Percentiles rank a stretch among this genome's conserved stretches.
Conservation (phyloP, 495 filamentous ascomycete species). For the Xylaria palmicola region DNA sequence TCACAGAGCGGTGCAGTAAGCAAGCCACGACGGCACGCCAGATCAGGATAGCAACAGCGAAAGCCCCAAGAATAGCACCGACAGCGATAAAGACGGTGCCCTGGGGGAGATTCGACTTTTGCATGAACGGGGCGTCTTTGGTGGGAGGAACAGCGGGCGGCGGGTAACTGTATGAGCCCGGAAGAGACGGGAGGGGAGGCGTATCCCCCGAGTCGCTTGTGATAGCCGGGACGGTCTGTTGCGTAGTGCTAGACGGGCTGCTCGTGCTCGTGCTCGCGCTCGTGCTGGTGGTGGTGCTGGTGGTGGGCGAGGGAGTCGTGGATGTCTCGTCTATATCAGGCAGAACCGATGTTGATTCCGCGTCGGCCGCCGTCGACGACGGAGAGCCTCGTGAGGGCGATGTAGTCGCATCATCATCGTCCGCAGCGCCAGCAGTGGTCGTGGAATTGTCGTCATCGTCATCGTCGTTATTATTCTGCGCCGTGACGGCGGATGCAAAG, state of each 20-base stretch:
- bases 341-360: constrained; percentile 4
- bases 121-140: constrained; percentile 88
- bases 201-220: constrained; percentile 25
- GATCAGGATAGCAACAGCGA: constrained; percentile 73
- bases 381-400: constrained; percentile 17
- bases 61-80: constrained; percentile 79
- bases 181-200: constrained; percentile 48
- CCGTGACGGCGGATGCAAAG: constrained; percentile 23
- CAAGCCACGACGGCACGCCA: constrained; percentile 91
- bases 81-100: constrained; percentile 96
- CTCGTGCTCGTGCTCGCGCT: too few relatives aligned
- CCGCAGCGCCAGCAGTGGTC: constrained; percentile 2
- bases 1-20: constrained; percentile 87
- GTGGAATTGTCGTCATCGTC: constrained; percentile 1
- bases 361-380: background rate
- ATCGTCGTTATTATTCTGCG: constrained; percentile 22
- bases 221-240: constrained; percentile 26
- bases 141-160: constrained; percentile 76
- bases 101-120: constrained; percentile 84
- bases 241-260: constrained; percentile 22
- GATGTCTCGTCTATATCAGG: constrained; percentile 15
- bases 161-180: constrained; percentile 50
- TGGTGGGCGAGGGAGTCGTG: constrained; percentile 11
- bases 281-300: too few relatives aligned
- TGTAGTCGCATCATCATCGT: constrained; percentile 14